phyloP scores from a whole-genome alignment of 495 filamentous ascomycete species.

The Penicillium crystallinum region DNA sequence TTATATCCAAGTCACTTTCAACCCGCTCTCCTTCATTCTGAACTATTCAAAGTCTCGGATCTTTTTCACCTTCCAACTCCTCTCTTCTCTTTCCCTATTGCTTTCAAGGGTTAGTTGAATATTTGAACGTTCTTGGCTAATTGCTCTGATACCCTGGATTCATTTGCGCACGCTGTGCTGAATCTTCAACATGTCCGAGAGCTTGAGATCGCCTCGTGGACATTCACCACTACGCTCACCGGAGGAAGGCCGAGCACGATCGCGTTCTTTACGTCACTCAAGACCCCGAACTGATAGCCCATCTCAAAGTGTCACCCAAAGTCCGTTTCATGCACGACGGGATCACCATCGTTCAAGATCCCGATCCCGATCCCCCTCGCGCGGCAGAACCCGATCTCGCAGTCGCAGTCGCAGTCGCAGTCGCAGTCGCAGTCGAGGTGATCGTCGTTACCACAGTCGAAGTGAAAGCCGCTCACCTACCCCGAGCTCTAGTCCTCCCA shows the following conservation, averaged over 20 bases:
- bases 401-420: slow-evolving; percentile 12
- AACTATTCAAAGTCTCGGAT: neutral
- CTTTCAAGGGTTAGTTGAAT: no score
- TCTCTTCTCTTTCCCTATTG: neutral
- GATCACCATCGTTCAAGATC: slow-evolving; percentile 37
- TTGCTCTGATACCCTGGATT: neutral
- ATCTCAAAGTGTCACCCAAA: slow-evolving; percentile 32
- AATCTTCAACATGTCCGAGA: slow-evolving; percentile 25
- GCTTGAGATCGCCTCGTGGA: slow-evolving; percentile 14
- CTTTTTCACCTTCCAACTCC: neutral
- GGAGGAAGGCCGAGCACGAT: slow-evolving; percentile 15
- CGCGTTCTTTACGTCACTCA: slow-evolving; percentile 39
- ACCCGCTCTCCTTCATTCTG: neutral
- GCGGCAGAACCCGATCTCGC: slow-evolving; percentile 14
- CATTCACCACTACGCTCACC: slow-evolving; percentile 21
- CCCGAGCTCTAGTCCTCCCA: slow-evolving; percentile 35
- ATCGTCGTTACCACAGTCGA: slow-evolving; percentile 34
- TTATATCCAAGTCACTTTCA: neutral
- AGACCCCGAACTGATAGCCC: slow-evolving; percentile 45
- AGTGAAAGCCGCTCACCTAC: slow-evolving; percentile 48
- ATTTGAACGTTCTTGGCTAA: neutral
- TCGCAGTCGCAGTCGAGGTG: slow-evolving; percentile 37
- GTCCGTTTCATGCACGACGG: slow-evolving; percentile 31
- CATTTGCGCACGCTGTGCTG: neutral
- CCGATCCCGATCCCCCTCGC: slow-evolving; percentile 41